These are phyloP conservation scores for Venturia oleaginea DNA, from an alignment of 2,329 filamentous ascomycete genomes.

Conservation along the genomic window DNA sequence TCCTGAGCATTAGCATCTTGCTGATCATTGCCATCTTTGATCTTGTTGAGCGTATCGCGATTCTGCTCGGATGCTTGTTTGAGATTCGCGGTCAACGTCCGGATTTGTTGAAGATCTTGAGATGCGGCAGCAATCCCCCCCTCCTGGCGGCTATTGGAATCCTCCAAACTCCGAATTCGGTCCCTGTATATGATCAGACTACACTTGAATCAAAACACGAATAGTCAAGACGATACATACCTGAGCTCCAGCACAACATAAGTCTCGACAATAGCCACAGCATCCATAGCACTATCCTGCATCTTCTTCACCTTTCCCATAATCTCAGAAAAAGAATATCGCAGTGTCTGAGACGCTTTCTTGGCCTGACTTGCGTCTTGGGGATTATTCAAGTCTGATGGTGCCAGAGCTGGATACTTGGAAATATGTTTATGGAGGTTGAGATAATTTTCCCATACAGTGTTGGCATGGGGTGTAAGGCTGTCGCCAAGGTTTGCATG, in stretches of 20 bases:
- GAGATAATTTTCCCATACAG: background rate
- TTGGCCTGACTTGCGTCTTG: background rate
- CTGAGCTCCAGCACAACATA: background rate
- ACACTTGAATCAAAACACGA: too few relatives aligned
- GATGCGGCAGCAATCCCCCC: too few relatives aligned
- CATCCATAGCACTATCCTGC: background rate
- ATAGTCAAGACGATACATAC: background rate
- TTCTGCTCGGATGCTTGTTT: background rate
- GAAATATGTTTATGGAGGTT: background rate
- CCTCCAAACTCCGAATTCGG: too few relatives aligned
- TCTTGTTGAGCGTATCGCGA: background rate
- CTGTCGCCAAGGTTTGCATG: background rate
- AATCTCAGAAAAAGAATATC: background rate
- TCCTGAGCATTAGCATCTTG: background rate
- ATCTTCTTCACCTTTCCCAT: background rate
- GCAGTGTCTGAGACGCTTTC: background rate
- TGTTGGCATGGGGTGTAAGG: background rate
- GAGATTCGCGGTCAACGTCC: background rate
- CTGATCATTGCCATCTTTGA: background rate
- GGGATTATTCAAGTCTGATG: background rate
- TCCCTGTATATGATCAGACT: too few relatives aligned
- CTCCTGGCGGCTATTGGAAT: too few relatives aligned
- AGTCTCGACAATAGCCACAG: background rate
- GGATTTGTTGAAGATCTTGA: too few relatives aligned
- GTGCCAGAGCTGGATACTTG: background rate